These are phyloP conservation scores for Nakazawaea siamensis DNA, from an alignment of 805 yeast genomes.

Conservation along the genomic window DNA sequence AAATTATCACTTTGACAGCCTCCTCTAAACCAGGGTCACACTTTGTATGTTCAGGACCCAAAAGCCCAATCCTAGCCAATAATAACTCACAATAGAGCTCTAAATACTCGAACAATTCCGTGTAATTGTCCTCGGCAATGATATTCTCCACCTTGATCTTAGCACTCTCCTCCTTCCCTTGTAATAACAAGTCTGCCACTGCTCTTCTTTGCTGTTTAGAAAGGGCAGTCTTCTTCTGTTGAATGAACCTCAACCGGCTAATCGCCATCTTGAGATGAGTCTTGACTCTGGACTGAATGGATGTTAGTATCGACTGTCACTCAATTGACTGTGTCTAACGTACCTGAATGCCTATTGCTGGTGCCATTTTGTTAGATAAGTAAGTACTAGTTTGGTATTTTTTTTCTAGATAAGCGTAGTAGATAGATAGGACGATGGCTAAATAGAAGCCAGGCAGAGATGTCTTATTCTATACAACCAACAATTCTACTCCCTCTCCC, in stretches of 20 bases:
- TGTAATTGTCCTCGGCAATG: constrained; percentile 72
- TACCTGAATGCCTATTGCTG: constrained; percentile 6
- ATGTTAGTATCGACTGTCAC: neutral
- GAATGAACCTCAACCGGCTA: constrained; percentile 60
- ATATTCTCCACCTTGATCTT: constrained; percentile 76
- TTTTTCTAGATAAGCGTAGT: too few relatives aligned
- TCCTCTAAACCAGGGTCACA: constrained; percentile 63
- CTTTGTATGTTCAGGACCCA: constrained; percentile 29
- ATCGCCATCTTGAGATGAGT: constrained; percentile 58
- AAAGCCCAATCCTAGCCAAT: constrained; percentile 61
- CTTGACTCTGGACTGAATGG: constrained; percentile 16
- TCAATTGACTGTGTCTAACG: neutral
- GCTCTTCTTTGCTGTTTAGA: constrained; percentile 68
- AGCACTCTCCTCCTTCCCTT: constrained; percentile 77
- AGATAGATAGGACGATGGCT: neutral
- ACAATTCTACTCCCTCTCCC: constrained; percentile 6
- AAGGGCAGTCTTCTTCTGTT: constrained; percentile 65
- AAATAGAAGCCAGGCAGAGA: neutral
- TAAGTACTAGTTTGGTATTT: too few relatives aligned
- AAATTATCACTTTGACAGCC: constrained; percentile 64
- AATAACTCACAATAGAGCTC: constrained; percentile 79
- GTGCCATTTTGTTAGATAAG: too few relatives aligned
- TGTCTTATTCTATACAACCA: constrained; percentile 3
- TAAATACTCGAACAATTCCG: constrained; percentile 69
- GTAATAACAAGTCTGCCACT: constrained; percentile 61